Percentiles rank a stretch among this genome's conserved stretches.
phyloP scores from a whole-genome alignment of 331 rosid species.

The Prunus yedoensis region DNA sequence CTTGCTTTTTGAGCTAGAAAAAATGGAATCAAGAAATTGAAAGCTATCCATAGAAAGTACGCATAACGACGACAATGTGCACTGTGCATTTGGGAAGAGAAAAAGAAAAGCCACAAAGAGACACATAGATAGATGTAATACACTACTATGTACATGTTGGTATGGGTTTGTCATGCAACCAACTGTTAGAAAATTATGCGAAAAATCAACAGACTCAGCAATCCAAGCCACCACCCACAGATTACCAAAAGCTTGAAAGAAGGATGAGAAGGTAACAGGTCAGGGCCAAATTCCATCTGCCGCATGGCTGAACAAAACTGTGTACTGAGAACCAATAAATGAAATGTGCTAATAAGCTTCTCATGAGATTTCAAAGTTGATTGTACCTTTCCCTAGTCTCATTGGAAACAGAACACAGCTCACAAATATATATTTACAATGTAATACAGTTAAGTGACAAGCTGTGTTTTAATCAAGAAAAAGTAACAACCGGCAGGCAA shows the following conservation, averaged over 20 bases:
- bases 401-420: not conserved
- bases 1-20: conserved; percentile 41
- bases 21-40: not conserved
- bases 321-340: not conserved
- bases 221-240: not conserved
- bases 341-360: not conserved
- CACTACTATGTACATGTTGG: not conserved
- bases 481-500: not conserved
- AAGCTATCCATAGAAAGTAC: not conserved
- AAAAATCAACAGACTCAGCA: not conserved
- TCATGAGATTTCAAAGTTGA: not conserved
- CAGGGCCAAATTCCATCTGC: not conserved
- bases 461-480: not conserved
- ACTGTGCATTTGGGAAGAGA: not conserved
- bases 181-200: not conserved
- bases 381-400: not conserved
- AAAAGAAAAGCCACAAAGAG: not conserved
- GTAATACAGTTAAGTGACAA: not conserved
- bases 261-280: not conserved
- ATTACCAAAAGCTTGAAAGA: not conserved
- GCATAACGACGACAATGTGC: not conserved
- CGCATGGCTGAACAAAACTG: not conserved
- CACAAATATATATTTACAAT: not conserved
- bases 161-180: not conserved
- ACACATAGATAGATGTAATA: not conserved